phyloP scores from a whole-genome alignment of 768 basidiomycete species.

The Dendrothele bispora region DNA sequence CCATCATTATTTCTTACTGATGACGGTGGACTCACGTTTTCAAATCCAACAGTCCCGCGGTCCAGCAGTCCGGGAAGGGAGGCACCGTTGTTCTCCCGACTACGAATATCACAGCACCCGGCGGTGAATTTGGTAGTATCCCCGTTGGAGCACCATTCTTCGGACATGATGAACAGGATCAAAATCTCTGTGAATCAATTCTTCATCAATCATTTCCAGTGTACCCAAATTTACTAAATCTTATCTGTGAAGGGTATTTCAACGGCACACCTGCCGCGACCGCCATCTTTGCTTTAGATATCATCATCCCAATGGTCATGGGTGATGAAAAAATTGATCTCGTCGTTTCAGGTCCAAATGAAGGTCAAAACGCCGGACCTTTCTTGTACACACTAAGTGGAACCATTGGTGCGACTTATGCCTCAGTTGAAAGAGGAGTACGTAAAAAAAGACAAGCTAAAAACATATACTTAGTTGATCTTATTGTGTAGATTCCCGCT shows the following conservation, averaged over 20 bases:
- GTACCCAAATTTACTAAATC: no score
- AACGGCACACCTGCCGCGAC: conserved; percentile 31
- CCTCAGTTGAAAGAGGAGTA: conserved; percentile 26
- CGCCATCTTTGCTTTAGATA: conserved; percentile 26
- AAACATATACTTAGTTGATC: no score
- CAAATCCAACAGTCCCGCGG: conserved; percentile 21
- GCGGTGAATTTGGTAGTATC: conserved; percentile 28
- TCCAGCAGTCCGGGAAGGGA: conserved; percentile 30
- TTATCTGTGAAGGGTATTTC: conserved; percentile 22
- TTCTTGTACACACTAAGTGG: conserved; percentile 29
- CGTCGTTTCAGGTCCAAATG: conserved; percentile 30
- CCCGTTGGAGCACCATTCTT: conserved; percentile 29
- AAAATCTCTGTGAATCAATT: conserved; percentile 27
- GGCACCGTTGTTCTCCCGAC: conserved; percentile 28
- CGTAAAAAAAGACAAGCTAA: no score
- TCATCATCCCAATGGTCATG: conserved; percentile 24
- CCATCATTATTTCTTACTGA: neutral
- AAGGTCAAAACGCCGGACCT: conserved; percentile 26
- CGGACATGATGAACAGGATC: conserved; percentile 22
- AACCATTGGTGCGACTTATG: conserved; percentile 28
- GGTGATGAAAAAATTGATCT: conserved; percentile 23
- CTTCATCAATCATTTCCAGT: no score
- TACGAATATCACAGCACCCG: conserved; percentile 26
- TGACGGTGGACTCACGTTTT: neutral
- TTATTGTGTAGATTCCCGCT: conserved; percentile 20